phyloP scores from a whole-genome alignment of 257 asterid genomes.

The Verbascum thapsus region DNA sequence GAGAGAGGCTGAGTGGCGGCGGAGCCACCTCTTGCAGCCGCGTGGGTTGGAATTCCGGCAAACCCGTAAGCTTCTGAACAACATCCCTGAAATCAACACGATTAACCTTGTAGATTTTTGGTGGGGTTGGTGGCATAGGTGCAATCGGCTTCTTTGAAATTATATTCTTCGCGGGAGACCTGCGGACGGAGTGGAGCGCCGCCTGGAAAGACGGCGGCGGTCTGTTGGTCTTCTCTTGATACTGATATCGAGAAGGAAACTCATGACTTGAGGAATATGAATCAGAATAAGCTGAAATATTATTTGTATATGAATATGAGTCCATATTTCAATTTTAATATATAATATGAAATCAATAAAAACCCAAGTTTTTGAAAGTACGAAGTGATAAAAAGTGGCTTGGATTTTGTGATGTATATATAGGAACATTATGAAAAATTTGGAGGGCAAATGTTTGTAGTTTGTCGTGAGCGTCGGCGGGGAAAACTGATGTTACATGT shows the following conservation, averaged over 20 bases:
- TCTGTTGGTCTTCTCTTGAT: conserved; percentile 22
- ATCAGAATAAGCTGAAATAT: conserved; percentile 19
- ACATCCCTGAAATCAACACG: conserved; percentile 41
- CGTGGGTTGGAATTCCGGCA: conserved; percentile 21
- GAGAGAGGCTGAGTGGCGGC: conserved; percentile 42
- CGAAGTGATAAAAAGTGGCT: neutral
- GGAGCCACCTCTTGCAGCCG: conserved; percentile 43
- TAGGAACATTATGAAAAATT: neutral
- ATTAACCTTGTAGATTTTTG: conserved; percentile 47
- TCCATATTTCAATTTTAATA: conserved; percentile 16
- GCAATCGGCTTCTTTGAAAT: conserved; percentile 47
- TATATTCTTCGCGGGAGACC: conserved; percentile 24
- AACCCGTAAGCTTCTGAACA: conserved; percentile 51
- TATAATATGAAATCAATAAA: too few species aligned
- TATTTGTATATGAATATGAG: conserved; percentile 10
- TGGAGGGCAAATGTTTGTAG: neutral
- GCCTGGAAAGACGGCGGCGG: conserved; percentile 18
- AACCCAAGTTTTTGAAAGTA: too few species aligned
- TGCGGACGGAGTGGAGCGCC: conserved; percentile 42
- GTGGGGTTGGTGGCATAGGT: conserved; percentile 51
- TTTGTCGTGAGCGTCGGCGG: conserved; percentile 33
- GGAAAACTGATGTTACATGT: conserved; percentile 25
- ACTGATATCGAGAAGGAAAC: neutral
- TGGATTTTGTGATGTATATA: conserved; percentile 17
- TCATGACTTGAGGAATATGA: neutral